Base-by-base conservation (phyloP, 2,329 filamentous ascomycete genomes). In the Rutstroemia sp. region DNA sequence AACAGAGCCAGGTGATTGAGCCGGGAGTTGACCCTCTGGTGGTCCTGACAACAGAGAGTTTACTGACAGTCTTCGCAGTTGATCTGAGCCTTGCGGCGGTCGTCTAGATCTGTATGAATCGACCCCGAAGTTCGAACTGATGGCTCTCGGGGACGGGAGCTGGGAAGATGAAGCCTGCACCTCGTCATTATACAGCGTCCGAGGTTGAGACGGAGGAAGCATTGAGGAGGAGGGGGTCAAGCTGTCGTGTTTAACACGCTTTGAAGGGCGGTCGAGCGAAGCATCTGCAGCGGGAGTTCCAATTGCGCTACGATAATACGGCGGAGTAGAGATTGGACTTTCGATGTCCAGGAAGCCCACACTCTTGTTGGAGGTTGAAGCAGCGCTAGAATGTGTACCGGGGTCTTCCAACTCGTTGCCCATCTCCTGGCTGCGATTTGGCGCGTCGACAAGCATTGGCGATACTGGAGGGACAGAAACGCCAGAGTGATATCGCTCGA, bases 31-130 rank as follows among this genome's bases (percentile, higher is more conserved):
- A 9, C 19, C 19, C 27, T 66, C 69, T 0, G 76, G 72, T 17
- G 79, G 74, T 16, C 79, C 75, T 2, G 78, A 79, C 5, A 89
- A 71, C 7, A 89, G 70, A 12, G 84, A 87, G 63, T 81, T 82
- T 34, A 89, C 83, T 8, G 84, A 87, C 21, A 88, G 73, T 16
- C 82, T 72, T 10, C 77, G 75, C 27, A 78, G 63, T 56, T 79
- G 76, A 27, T 48, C 19, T n/a, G 41, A 44, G n/a, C 17, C 38
- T 8, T 42, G 39, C 16, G 16, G 16, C 1, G 16, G 39, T 41
- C 16, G 21, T 4, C 9, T 48, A 19, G 34, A 10, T 54, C 39
- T 49, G 16, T 12, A 8, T 14, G 38, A 39, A 12, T 25, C 10
- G 38, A 17, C 9, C 10, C 30, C 30, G 30, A 34, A 34, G 30